Conservation (phyloP, 805 yeast genomes). For the Limtongia smithiae region DNA sequence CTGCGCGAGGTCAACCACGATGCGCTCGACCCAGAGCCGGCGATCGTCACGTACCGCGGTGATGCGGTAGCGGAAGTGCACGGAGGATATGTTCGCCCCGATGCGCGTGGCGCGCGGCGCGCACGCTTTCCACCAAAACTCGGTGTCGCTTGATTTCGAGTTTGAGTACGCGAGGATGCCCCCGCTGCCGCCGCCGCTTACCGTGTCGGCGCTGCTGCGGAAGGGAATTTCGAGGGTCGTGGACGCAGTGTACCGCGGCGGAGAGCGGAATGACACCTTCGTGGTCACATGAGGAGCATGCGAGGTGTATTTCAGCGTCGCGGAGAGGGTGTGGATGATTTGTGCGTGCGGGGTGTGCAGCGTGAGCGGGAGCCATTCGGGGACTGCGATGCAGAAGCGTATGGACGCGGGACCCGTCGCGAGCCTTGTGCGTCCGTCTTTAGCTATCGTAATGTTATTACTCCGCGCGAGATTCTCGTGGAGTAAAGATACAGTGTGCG, state of each 20-base stretch:
- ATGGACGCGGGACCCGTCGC: too few species aligned
- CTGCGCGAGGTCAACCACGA: slow-evolving; percentile 1
- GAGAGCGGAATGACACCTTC: too few species aligned
- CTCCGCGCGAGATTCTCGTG: too few species aligned
- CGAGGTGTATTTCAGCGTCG: slow-evolving; percentile 7
- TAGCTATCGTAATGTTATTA: too few species aligned
- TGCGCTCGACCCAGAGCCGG: background rate
- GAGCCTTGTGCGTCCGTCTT: too few species aligned
- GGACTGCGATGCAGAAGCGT: slow-evolving; percentile 1
- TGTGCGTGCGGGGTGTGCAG: slow-evolving; percentile 2
- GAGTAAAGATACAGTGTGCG: too few species aligned
- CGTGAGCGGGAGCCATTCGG: slow-evolving; percentile 12
- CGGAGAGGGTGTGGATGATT: slow-evolving; percentile 8
- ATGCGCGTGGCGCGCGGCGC: background rate
- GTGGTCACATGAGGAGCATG: too few species aligned
- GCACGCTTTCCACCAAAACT: slow-evolving; percentile 5
- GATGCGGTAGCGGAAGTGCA: background rate
- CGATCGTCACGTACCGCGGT: background rate
- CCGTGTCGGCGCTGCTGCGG: too few species aligned
- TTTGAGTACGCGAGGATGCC: too few species aligned
- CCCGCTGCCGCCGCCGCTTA: too few species aligned
- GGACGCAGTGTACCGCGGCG: too few species aligned
- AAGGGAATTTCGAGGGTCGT: background rate
- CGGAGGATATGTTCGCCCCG: background rate
- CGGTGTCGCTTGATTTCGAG: too few species aligned